These are phyloP conservation scores for Xylogone sp. DNA, from an alignment of 2,329 filamentous ascomycete genomes.

Conservation along the genomic window DNA sequence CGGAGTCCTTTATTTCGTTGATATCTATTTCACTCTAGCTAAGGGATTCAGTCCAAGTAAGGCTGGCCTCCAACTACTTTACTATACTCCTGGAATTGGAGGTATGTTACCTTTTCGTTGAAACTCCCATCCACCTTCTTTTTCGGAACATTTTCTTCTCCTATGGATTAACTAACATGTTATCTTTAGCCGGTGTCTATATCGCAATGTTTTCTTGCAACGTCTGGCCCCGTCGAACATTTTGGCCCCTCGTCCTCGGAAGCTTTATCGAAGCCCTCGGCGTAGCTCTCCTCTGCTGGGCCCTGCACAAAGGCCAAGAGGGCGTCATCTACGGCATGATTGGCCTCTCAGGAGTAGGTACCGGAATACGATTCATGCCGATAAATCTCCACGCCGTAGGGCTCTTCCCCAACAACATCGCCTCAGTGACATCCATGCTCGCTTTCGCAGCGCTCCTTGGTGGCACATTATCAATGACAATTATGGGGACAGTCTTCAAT, in stretches of 20 bases:
- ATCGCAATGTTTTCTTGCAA: slow-evolving; percentile 57
- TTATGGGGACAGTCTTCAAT: slow-evolving; percentile 68
- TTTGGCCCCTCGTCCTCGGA: slow-evolving; percentile 53
- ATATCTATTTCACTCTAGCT: slow-evolving; percentile 62
- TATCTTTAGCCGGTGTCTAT: slow-evolving; percentile 46
- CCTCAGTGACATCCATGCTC: slow-evolving; percentile 56
- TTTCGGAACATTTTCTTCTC: no score
- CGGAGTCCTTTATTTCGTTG: slow-evolving; percentile 62
- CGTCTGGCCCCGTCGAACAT: slow-evolving; percentile 57
- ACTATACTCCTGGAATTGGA: slow-evolving; percentile 55
- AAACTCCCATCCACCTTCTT: background rate
- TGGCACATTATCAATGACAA: slow-evolving; percentile 59
- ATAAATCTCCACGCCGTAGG: slow-evolving; percentile 58
- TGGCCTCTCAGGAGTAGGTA: slow-evolving; percentile 58
- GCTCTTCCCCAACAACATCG: slow-evolving; percentile 54
- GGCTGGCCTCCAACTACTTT: slow-evolving; percentile 54
- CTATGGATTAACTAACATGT: background rate
- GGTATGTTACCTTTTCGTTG: background rate
- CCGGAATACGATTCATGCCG: slow-evolving; percentile 63
- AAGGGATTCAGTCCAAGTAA: slow-evolving; percentile 45
- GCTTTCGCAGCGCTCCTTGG: slow-evolving; percentile 58
- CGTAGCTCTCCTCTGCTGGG: slow-evolving; percentile 54
- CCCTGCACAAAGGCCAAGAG: slow-evolving; percentile 45
- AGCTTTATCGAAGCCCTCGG: slow-evolving; percentile 54
- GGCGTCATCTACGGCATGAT: slow-evolving; percentile 62